These are phyloP conservation scores for Thelonectria discophora DNA, from an alignment of 2,329 filamentous ascomycete genomes.

Conservation along the genomic window DNA sequence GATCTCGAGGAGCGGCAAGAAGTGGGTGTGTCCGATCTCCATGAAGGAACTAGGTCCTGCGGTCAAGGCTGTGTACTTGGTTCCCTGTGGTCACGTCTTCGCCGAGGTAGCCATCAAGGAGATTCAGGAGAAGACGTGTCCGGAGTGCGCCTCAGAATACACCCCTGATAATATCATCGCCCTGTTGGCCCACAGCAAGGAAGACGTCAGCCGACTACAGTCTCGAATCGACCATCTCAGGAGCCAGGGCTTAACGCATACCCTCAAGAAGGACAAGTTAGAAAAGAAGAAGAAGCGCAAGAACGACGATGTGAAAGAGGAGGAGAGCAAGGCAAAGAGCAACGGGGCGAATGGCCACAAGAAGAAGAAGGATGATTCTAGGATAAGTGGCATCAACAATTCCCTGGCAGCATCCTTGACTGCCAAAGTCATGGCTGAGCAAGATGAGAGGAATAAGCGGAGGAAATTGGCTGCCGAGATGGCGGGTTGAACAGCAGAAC, in stretches of 20 bases:
- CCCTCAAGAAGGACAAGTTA: constrained; percentile 81
- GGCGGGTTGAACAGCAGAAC: constrained; percentile 16
- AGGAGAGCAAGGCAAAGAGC: constrained; percentile 60
- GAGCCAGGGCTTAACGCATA: constrained; percentile 80
- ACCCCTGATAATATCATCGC: constrained; percentile 80
- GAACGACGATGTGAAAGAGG: constrained; percentile 48
- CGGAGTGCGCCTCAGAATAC: constrained; percentile 81
- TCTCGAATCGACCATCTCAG: constrained; percentile 74
- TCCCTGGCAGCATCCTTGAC: constrained; percentile 85
- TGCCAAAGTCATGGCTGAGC: constrained; percentile 85
- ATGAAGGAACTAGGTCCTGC: constrained; percentile 83
- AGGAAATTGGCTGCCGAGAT: constrained; percentile 66
- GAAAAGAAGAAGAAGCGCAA: constrained; percentile 76
- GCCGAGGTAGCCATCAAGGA: constrained; percentile 86
- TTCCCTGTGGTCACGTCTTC: constrained; percentile 96
- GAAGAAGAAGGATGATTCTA: constrained; percentile 47
- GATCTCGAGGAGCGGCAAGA: constrained; percentile 64
- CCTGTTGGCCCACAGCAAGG: constrained; percentile 76
- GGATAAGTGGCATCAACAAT: constrained; percentile 80
- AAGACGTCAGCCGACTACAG: constrained; percentile 74
- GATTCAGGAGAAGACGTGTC: constrained; percentile 70
- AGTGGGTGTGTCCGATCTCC: constrained; percentile 87
- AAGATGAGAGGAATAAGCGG: constrained; percentile 82
- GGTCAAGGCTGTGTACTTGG: constrained; percentile 85
- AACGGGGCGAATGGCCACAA: constrained; percentile 44